Conservation (phyloP, 306 rosid species). For the Malus orientalis region DNA sequence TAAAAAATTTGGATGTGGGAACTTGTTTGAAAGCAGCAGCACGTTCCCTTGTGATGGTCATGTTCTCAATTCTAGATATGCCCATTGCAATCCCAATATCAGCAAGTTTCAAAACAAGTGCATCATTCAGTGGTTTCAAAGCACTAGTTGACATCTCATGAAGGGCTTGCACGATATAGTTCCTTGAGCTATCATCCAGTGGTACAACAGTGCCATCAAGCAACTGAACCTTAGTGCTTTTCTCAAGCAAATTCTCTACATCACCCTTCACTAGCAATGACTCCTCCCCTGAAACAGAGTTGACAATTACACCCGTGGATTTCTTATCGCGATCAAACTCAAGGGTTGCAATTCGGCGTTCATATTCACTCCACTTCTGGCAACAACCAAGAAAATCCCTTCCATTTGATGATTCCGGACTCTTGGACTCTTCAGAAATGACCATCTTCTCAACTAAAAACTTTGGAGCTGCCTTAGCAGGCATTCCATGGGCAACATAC, state of each 20-base stretch:
- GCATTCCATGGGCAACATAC: constrained; percentile 60
- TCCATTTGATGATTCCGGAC: constrained; percentile 16
- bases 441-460: constrained; percentile 93
- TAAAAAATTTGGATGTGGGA: too few relatives aligned
- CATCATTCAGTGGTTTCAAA: too few relatives aligned
- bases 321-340: too few relatives aligned
- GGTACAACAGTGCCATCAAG: constrained; percentile 62
- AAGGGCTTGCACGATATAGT: constrained; percentile 44
- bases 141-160: constrained; percentile 75
- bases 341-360: constrained; percentile 16
- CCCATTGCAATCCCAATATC: too few relatives aligned
- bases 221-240: constrained; percentile 65
- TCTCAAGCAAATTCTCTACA: too few relatives aligned
- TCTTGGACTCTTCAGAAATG: constrained; percentile 40
- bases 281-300: too few relatives aligned
- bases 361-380: constrained; percentile 48
- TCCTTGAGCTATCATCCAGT: constrained; percentile 51
- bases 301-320: too few relatives aligned
- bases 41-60: too few relatives aligned
- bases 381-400: constrained; percentile 47
- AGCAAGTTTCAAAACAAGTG: too few relatives aligned
- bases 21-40: too few relatives aligned
- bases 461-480: constrained; percentile 77
- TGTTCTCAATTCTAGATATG: too few relatives aligned
- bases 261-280: too few relatives aligned